Conservation (phyloP, 768 basidiomycete genomes). For the Auriscalpium orientale region DNA sequence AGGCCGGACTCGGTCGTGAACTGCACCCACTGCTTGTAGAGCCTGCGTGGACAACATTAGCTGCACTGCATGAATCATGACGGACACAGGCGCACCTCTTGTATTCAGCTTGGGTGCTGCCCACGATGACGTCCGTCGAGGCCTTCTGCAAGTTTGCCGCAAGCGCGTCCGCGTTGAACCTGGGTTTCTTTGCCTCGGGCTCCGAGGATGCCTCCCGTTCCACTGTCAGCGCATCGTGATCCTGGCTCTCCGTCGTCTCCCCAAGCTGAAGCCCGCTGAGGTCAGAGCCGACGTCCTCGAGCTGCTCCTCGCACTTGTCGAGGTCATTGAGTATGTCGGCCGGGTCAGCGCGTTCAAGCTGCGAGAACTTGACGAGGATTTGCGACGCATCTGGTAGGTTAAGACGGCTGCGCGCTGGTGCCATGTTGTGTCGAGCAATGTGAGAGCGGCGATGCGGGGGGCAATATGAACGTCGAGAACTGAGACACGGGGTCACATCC, state of each 20-base stretch:
- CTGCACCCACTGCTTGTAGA: neutral
- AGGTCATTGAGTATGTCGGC: neutral
- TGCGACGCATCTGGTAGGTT: neutral
- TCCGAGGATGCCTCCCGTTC: neutral
- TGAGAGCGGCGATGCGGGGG: neutral
- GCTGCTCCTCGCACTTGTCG: neutral
- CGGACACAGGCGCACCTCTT: neutral
- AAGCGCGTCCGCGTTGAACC: neutral
- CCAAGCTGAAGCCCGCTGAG: no score
- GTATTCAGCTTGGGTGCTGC: neutral
- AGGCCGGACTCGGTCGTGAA: neutral
- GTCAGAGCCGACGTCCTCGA: neutral
- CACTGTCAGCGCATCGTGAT: neutral
- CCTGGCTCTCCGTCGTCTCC: neutral
- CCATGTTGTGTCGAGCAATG: neutral
- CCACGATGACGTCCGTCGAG: neutral
- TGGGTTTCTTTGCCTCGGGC: neutral
- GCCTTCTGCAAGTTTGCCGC: neutral
- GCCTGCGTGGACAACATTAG: neutral
- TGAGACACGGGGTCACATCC: neutral
- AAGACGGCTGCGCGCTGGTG: neutral
- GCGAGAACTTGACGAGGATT: neutral
- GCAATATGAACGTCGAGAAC: neutral
- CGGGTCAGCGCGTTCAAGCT: neutral
- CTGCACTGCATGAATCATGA: neutral